Conservation (phyloP, 169 alveolate species). For the Babesia bovis region DNA sequence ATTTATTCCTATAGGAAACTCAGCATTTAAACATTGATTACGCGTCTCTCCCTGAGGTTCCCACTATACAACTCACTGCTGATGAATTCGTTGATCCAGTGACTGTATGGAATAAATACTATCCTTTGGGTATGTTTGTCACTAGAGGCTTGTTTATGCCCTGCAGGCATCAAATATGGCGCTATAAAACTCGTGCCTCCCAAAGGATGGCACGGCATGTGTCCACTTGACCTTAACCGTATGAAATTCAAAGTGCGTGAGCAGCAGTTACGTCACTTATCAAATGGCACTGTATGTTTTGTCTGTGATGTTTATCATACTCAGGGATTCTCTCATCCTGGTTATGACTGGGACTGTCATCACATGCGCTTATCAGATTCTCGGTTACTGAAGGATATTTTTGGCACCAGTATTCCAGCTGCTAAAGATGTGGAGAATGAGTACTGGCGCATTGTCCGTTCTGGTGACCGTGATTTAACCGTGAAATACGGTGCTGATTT, state of each 20-base stretch:
- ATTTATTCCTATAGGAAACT: conserved; percentile 21
- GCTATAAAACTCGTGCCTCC: conserved; percentile 84
- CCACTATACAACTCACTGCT: conserved; percentile 71
- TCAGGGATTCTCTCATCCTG: conserved; percentile 66
- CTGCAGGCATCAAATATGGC: conserved; percentile 76
- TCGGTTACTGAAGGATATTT: background rate
- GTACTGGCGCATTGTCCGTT: conserved; percentile 69
- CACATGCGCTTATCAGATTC: conserved; percentile 26
- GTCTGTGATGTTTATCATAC: background rate
- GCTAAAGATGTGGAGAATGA: conserved; percentile 60
- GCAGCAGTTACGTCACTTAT: conserved; percentile 73
- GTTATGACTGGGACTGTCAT: conserved; percentile 50
- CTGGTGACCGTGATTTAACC: conserved; percentile 37
- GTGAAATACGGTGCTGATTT: conserved; percentile 75
- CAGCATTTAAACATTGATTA: conserved; percentile 24
- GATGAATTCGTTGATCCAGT: conserved; percentile 76
- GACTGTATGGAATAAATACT: conserved; percentile 63
- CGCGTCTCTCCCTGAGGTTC: conserved; percentile 58
- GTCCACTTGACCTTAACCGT: conserved; percentile 67
- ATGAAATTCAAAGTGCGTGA: conserved; percentile 78
- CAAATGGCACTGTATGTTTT: conserved; percentile 62
- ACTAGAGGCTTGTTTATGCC: background rate
- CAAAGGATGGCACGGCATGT: conserved; percentile 70
- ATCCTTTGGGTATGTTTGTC: conserved; percentile 33
- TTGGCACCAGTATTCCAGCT: conserved; percentile 20